Evolutionary conservation across 306 rosid species (phyloP), one percentile per base, ranked within the genome.

Genomic region (Canavalia ensiformis): DNA sequence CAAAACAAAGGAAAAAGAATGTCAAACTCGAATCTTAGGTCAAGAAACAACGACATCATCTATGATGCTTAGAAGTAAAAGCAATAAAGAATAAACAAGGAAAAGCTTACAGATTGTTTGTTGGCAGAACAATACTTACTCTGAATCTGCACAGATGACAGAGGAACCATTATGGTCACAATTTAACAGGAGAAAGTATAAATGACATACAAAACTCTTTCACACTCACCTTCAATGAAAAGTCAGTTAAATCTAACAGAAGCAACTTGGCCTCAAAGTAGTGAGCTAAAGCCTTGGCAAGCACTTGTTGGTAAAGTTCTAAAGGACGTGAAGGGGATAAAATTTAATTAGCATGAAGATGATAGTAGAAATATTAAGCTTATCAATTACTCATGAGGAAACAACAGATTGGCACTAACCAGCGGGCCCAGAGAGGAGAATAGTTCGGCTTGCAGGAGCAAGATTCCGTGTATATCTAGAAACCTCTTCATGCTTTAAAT

Each of bases 231-330:
- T 93, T 95, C 60, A 95, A 73, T 34, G 94, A 89, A 79, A 95
- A 95, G 76, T 91, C 94, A 2, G 92, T 89, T 12, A 90, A 75
- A 88, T 95, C 99, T 33, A 95, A 86, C 67, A 95, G 90, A 83
- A 95, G 88, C 76, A 95, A 84, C 79, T 91, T 95, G 2, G 97
- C 96, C 81, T 93, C 93, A 75, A 89, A 95, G 84, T 86, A 90
- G 89, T 95, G 99, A 37, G 99, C 88, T 84, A 93, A 91, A 88
- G 98, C 98, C 89, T 90, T 95, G 74, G 97, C 98, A 74, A 93
- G 95, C 86, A 93, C 87, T 88, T 95, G 98, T 57, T 90, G 98
- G 83, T 95, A 95, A 77, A 81, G 92, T 75, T 95, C 99, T 95
- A 76, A 79, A 85, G 79, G 29, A 80, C 7, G 65, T 25, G 39